Base-by-base conservation (phyloP, 2,329 filamentous ascomycete species). In the Phoma sp. region DNA sequence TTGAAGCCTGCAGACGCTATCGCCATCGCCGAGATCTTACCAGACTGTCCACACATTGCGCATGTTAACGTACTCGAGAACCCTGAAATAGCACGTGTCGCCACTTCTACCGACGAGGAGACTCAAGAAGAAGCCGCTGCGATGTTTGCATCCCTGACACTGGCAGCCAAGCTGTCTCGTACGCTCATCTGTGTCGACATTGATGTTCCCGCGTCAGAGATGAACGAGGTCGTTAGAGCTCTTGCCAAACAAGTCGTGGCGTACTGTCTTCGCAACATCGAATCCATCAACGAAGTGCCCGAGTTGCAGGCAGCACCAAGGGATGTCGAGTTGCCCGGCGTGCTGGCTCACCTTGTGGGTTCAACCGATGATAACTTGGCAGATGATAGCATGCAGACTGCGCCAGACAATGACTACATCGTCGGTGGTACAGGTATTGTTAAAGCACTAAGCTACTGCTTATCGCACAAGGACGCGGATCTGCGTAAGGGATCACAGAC, bases 391-490 rank as follows among this genome's bases (percentile, higher is more conserved):
- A 82, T 86, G 38, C 86, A 88, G 2, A 81, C 87, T 10, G 89
- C 92, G 6, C 90, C 92, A 0, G 92, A 96, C 62, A 90, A 96
- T 55, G 92, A 97, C 74, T 98, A 98, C 75, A 92, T 98, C 39
- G 95, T 98, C 67, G 93, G 94, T 19, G 94, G 94, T 15, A 96
- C 92, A 0, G 95, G 94, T 24, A 92, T 99, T 1, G 94, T 96
- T 43, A 97, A 96, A 77, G 95, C 95, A 4, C 81, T 99, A 40
- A 88, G 91, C 49, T 96, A 96, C 67, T 96, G 93, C 68, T 80
- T 99, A 44, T 88, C 92, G 65, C 96, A 96, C 71, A 86, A 90
- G 56, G 87, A 89, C 50, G 85, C 85, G 27, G 78, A 84, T 60
- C 73, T 82, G 35, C 73, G 75, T 31, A 67, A 74, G 58, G 60